These are phyloP conservation scores for Scleromitrula shiraiana DNA, from an alignment of 2,329 filamentous ascomycete species.

Conservation along the genomic window DNA sequence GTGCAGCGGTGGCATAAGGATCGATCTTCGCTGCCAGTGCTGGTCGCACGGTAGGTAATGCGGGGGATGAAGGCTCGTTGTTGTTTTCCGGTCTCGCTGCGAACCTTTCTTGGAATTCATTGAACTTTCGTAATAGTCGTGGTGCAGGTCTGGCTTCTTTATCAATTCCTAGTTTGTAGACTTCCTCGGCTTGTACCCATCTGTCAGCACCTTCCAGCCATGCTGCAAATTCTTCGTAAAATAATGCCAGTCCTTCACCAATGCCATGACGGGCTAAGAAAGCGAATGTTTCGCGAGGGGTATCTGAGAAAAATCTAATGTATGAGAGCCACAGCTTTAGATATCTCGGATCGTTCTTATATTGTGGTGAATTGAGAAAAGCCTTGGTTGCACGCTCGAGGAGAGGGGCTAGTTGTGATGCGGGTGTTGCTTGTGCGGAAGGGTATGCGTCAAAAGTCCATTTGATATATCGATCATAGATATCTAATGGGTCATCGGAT, in stretches of 20 bases:
- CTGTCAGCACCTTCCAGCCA: slow-evolving; percentile 81
- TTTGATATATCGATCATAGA: slow-evolving; percentile 93
- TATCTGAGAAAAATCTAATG: slow-evolving; percentile 84
- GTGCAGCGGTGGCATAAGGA: slow-evolving; percentile 58
- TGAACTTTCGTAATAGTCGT: slow-evolving; percentile 79
- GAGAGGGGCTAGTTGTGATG: slow-evolving; percentile 81
- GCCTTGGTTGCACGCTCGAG: slow-evolving; percentile 89
- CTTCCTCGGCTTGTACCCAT: slow-evolving; percentile 88
- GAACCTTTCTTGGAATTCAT: slow-evolving; percentile 77
- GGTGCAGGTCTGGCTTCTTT: slow-evolving; percentile 76
- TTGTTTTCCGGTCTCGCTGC: slow-evolving; percentile 54
- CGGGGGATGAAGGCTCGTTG: slow-evolving; percentile 74
- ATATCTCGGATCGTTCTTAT: slow-evolving; percentile 93
- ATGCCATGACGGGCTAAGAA: slow-evolving; percentile 85
- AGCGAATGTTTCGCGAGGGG: slow-evolving; percentile 86
- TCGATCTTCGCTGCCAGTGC: slow-evolving; percentile 81
- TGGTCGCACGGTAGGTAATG: slow-evolving; percentile 72
- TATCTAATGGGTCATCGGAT: slow-evolving; percentile 88
- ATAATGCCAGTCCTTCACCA: slow-evolving; percentile 79
- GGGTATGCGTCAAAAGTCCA: slow-evolving; percentile 96
- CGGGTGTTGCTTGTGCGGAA: slow-evolving; percentile 80
- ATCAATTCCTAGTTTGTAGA: slow-evolving; percentile 85
- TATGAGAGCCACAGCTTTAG: slow-evolving; percentile 91
- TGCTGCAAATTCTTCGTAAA: slow-evolving; percentile 92
- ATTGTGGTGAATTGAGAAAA: slow-evolving; percentile 77